These are phyloP conservation scores for Trametes cingulata DNA, from an alignment of 768 basidiomycete genomes.

Conservation along the genomic window DNA sequence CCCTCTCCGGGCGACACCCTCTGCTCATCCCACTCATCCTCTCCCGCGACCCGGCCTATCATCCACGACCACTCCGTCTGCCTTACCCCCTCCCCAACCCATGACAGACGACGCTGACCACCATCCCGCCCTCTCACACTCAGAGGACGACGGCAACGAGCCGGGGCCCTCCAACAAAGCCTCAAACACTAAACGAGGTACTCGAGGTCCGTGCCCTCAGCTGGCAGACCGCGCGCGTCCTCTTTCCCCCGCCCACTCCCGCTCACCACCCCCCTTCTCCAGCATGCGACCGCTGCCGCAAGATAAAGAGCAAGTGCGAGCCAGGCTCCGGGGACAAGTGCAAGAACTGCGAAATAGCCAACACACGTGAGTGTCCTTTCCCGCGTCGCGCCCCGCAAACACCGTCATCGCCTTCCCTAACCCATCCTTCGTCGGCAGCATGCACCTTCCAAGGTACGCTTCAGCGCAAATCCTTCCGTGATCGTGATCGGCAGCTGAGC, in stretches of 20 bases:
- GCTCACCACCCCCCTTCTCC: neutral
- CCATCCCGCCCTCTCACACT: neutral
- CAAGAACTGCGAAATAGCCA: slow-evolving; percentile 54
- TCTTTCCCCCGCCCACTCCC: neutral
- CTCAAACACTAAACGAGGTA: slow-evolving; percentile 24
- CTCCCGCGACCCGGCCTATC: neutral
- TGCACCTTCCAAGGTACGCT: slow-evolving; percentile 69
- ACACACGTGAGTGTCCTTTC: slow-evolving; percentile 24
- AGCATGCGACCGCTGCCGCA: slow-evolving; percentile 89
- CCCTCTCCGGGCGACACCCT: neutral
- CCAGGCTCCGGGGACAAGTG: slow-evolving; percentile 66
- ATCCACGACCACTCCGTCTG: neutral
- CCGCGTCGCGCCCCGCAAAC: neutral
- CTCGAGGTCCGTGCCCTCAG: slow-evolving; percentile 24
- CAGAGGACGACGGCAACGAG: slow-evolving; percentile 25
- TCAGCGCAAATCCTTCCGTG: slow-evolving; percentile 1
- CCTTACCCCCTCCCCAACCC: neutral
- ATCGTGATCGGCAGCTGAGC: neutral
- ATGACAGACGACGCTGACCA: slow-evolving; percentile 8
- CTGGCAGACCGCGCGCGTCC: neutral
- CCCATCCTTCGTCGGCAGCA: slow-evolving; percentile 22
- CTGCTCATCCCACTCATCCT: neutral
- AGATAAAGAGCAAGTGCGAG: slow-evolving; percentile 88
- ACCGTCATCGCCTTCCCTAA: neutral
- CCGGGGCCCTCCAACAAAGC: slow-evolving; percentile 21